These are phyloP conservation scores for Verticillium alfalfae DNA, from an alignment of 2,329 filamentous ascomycete species.

Conservation along the genomic window DNA sequence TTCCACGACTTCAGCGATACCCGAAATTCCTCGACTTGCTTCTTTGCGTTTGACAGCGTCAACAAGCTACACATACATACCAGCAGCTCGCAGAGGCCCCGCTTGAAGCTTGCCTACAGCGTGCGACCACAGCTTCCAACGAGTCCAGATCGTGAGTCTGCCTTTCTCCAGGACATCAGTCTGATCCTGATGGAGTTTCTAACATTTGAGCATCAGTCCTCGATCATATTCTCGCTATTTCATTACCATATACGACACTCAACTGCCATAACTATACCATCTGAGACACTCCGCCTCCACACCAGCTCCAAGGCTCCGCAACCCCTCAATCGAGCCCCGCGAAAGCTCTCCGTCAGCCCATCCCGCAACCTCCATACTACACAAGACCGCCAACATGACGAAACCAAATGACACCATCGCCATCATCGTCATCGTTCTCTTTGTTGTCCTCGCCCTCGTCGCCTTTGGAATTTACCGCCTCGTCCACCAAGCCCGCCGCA, in stretches of 20 bases:
- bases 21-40: background rate
- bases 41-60: background rate
- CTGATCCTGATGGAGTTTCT: background rate
- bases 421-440: constrained; percentile 63
- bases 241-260: background rate
- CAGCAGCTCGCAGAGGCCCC: background rate
- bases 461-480: constrained; percentile 60
- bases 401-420: constrained; percentile 64
- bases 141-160: background rate
- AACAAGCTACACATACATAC: background rate
- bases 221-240: background rate
- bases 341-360: background rate
- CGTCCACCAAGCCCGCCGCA: constrained; percentile 43
- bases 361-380: background rate
- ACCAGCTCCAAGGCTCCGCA: background rate
- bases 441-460: constrained; percentile 55
- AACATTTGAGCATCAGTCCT: no score
- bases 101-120: background rate
- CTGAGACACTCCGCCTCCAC: background rate
- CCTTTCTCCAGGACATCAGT: background rate
- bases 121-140: background rate
- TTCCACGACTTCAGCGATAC: background rate
- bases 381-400: constrained; percentile 38
- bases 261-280: background rate
- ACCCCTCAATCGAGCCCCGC: constrained; percentile 1